A percentile compares a stretch with the other conserved stretches of the same genome.
Conservation (phyloP, 139 green algal species). For the Edaphochlamys debaryana region DNA sequence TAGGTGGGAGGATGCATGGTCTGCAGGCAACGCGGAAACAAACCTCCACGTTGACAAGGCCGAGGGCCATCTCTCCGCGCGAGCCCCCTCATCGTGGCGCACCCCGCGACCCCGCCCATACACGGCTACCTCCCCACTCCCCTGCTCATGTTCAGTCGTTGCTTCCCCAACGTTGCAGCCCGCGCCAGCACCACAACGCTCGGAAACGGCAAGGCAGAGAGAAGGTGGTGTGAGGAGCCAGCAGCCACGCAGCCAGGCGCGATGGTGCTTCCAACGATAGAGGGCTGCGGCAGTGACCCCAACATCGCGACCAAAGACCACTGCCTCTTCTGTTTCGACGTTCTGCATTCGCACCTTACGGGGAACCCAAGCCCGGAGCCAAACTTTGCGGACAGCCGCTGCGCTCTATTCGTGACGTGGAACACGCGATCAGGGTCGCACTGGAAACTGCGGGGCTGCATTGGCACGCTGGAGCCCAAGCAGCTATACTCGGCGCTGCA, state of each 20-base stretch:
- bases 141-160: neutral
- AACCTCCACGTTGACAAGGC: too few relatives aligned
- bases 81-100: too few relatives aligned
- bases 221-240: too few relatives aligned
- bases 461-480: constrained; percentile 80
- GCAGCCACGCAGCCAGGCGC: too few relatives aligned
- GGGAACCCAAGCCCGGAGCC: constrained; percentile 35
- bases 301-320: constrained; percentile 48
- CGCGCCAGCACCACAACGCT: neutral
- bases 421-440: constrained; percentile 57
- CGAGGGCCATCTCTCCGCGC: too few relatives aligned
- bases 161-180: neutral
- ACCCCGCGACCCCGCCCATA: too few relatives aligned
- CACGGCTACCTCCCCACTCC: too few relatives aligned
- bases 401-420: constrained; percentile 86
- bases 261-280: neutral
- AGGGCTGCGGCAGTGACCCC: neutral
- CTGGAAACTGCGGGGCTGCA: constrained; percentile 79
- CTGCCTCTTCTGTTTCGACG: constrained; percentile 64
- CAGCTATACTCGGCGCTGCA: constrained; percentile 67
- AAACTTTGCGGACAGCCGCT: constrained; percentile 61
- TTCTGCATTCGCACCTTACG: constrained; percentile 55
- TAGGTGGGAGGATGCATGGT: too few relatives aligned
- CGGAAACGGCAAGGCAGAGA: too few relatives aligned
- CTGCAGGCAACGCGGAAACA: too few relatives aligned